phyloP scores from a whole-genome alignment of 2,329 filamentous ascomycete species.

The Nothomitra cinnamomea region DNA sequence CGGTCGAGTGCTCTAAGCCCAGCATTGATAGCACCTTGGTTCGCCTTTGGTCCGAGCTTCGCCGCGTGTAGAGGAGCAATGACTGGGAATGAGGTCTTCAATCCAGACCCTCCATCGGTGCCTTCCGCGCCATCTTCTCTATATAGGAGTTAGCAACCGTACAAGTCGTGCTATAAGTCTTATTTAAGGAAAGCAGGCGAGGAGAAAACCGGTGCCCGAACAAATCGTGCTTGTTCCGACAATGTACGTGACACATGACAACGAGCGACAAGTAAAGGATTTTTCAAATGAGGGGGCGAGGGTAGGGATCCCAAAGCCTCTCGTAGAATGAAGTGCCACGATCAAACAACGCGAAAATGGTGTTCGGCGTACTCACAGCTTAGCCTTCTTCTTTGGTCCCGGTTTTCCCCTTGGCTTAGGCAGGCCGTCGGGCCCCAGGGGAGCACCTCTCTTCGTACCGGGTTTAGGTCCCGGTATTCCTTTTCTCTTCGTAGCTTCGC shows the following conservation, averaged over 20 bases:
- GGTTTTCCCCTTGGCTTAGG: constrained; percentile 72
- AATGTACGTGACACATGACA: not conserved
- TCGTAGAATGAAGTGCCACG: not conserved
- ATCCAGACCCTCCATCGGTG: not conserved
- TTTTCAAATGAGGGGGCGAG: not conserved
- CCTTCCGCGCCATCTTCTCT: constrained; percentile 34
- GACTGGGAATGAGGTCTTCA: constrained; percentile 26
- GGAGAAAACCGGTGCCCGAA: no score
- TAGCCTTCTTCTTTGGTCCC: constrained; percentile 89
- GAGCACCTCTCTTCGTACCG: constrained; percentile 39
- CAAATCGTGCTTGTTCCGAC: no score
- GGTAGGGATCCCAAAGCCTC: not conserved
- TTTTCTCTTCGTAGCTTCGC: constrained; percentile 52
- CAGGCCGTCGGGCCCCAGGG: constrained; percentile 37
- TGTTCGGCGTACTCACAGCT: constrained; percentile 50
- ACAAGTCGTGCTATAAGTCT: not conserved
- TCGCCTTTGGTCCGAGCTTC: constrained; percentile 90
- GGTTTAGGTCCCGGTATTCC: constrained; percentile 52
- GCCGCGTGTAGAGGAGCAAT: constrained; percentile 36
- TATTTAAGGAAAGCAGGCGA: constrained; percentile 27
- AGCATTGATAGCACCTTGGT: constrained; percentile 93
- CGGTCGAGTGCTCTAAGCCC: constrained; percentile 86
- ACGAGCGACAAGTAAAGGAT: constrained; percentile 3
- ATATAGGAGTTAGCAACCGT: constrained; percentile 8
- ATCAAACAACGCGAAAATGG: not conserved